Evolutionary conservation across 192 early-diverging fungal species (phyloP), one percentile per base, ranked within the genome.

Genomic region (Phlyctochytrium arcticum): DNA sequence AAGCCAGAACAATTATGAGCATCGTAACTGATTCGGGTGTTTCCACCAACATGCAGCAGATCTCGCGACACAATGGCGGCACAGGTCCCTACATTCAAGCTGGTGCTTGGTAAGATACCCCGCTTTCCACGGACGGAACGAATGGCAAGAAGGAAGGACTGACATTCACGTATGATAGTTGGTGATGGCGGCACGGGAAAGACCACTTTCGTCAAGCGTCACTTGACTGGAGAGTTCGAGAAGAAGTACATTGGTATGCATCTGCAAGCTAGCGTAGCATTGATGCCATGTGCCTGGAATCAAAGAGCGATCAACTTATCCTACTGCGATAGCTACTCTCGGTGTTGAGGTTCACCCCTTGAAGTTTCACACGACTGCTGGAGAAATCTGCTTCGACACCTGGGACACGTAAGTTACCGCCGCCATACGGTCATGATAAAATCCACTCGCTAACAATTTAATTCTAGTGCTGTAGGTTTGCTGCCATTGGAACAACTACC

Each of bases 151-250:
- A 15, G 34, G 42, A 36, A 23, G 30, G 37, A 2, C 9, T 21
- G 4, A n/a, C n/a, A n/a, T n/a, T n/a, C n/a, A n/a, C n/a, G n/a
- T n/a, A n/a, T n/a, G 32, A 60, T 57, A 81, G 95, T 99, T 74
- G 95, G 97, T 60, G 95, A 96, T 72, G 94, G 95, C 75, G 95
- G 95, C 74, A 96, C 97, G 24, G 97, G 97, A 68, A 99, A 99
- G 86, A 99, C 97, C 64, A 99, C 97, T 66, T 99, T 99, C 72
- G 97, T 99, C 69, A 99, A 99, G 87, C 94, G 97, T 70, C 97
- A 99, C 72, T 89, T 92, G 80, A 94, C 94, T 60, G 97, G 97
- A 72, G 97, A 99, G 86, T 99, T 98, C 69, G 97, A 99, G 79
- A 99, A 99, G 94, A 96, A 95, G 81, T 99, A 99, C 80, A 88